phyloP scores from a whole-genome alignment of 1,284 basidiomycete genomes.

The Fomitopsis pinicola region DNA sequence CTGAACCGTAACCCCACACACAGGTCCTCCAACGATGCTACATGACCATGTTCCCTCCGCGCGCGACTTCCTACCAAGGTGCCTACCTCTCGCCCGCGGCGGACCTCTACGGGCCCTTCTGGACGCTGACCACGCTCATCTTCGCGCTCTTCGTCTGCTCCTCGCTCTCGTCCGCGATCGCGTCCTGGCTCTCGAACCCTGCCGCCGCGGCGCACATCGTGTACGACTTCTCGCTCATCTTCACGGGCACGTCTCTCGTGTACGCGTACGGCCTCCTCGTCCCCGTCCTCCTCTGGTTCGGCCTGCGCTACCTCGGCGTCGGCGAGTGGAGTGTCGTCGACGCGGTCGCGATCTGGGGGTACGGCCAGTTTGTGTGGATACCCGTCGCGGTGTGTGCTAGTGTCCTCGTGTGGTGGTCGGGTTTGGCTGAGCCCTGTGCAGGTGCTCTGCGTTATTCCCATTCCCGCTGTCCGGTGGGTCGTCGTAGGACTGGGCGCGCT shows the following conservation, averaged over 20 bases:
- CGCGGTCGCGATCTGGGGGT: slow-evolving; percentile 71
- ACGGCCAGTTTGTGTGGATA: slow-evolving; percentile 74
- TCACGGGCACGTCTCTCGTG: slow-evolving; percentile 77
- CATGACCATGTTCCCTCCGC: slow-evolving; percentile 64
- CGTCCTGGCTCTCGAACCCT: slow-evolving; percentile 70
- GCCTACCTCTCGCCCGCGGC: slow-evolving; percentile 59
- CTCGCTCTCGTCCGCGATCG: slow-evolving; percentile 80
- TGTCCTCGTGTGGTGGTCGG: not conserved
- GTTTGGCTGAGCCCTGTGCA: slow-evolving; percentile 22
- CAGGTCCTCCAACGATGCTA: slow-evolving; percentile 71
- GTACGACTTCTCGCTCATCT: slow-evolving; percentile 83
- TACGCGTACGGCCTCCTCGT: slow-evolving; percentile 83
- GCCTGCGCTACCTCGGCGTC: slow-evolving; percentile 78
- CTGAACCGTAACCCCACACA: not conserved
- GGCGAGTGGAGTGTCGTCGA: slow-evolving; percentile 85
- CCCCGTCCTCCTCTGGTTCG: slow-evolving; percentile 77
- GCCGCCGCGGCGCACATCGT: slow-evolving; percentile 42
- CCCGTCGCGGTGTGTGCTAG: slow-evolving; percentile 60
- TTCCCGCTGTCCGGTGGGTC: slow-evolving; percentile 76
- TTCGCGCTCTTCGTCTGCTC: slow-evolving; percentile 90
- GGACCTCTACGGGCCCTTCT: slow-evolving; percentile 90
- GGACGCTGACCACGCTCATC: slow-evolving; percentile 91
- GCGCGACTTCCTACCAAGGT: slow-evolving; percentile 48
- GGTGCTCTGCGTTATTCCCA: slow-evolving; percentile 81
- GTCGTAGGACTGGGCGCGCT: slow-evolving; percentile 69